These are phyloP conservation scores for Coemansia sp. DNA, from an alignment of 192 early-diverging fungal genomes.

Conservation along the genomic window DNA sequence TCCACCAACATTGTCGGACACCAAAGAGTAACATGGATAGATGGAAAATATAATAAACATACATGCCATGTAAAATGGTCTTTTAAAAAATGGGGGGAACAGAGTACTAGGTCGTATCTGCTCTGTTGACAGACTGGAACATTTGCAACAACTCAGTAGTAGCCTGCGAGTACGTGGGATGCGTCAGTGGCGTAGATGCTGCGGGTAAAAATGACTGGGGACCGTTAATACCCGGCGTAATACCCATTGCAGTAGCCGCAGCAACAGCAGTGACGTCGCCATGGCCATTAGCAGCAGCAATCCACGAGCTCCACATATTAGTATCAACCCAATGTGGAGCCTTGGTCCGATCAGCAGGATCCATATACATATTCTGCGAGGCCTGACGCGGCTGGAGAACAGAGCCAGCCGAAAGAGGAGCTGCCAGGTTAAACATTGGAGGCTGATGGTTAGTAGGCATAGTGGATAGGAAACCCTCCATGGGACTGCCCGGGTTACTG, in stretches of 20 bases:
- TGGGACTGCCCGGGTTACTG: conserved; percentile 47
- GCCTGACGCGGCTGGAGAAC: conserved; percentile 18
- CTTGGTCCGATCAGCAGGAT: conserved; percentile 24
- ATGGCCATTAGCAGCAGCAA: conserved; percentile 52
- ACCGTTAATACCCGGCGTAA: conserved; percentile 48
- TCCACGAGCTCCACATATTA: conserved; percentile 45
- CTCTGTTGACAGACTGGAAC: conserved; percentile 40
- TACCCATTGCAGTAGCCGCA: conserved; percentile 51
- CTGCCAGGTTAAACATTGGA: conserved; percentile 4
- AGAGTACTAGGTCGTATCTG: background rate
- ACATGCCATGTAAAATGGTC: background rate
- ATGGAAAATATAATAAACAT: background rate
- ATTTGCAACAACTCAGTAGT: conserved; percentile 50
- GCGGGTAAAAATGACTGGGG: conserved; percentile 37
- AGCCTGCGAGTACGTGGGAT: conserved; percentile 15
- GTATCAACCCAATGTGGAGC: conserved; percentile 54
- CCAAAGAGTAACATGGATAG: no score
- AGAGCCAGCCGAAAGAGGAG: conserved; percentile 2
- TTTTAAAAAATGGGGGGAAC: background rate
- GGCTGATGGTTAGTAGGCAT: conserved; percentile 16
- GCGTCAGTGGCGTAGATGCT: background rate
- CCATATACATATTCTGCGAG: conserved; percentile 9
- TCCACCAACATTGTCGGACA: background rate
- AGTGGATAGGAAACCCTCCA: conserved; percentile 29
- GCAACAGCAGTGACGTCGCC: conserved; percentile 31